Evolutionary conservation across 345 rosid species (phyloP), one percentile per base, ranked within the genome.

Genomic region (Stellera chamaejasme): DNA sequence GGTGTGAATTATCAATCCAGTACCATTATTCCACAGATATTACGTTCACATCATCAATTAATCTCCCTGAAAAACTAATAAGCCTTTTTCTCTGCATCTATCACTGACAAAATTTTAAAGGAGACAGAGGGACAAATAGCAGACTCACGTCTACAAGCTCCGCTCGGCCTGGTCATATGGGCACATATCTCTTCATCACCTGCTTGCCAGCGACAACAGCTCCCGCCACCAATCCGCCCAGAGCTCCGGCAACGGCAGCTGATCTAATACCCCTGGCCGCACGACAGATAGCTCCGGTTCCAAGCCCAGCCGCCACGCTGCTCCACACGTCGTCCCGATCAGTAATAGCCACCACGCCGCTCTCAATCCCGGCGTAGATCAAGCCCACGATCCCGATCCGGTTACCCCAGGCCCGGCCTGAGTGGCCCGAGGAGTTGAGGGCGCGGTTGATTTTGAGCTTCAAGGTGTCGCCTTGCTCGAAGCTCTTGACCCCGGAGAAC

Each of bases 191-290:
- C 83, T 84, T 92, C 71, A 76, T 41, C 8, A 69, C 66, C 75
- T 86, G 92, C 72, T 84, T 92, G 56, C 84, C 98, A 0, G 90
- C 83, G 23, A 86, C 96, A 28, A 69, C 89, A 0, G 83, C 77
- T 0, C 93, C 96, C 1, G 98, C 98, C 0, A 84, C 93, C 19
- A 79, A 10, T 0, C 96, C 98, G 25, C 98, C 96, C 13, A 92
- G 75, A 7, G 95, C 98, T 10, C 98, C 98, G 0, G 98, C 98
- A 32, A 92, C 94, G 3, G 98, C 98, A 2, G 98, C 98, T 8
- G 96, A 88, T 69, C 96, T 79, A 26, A 84, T 74, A 10, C 98
- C 98, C 55, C 95, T 73, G 2, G 98, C 96, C 11, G 98, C 98
- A 62, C 93, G 72, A 50, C 71, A 88, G 2, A 92, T 77, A 0